Evolutionary conservation across 345 rosid species (phyloP).

Genomic region (Jatropha curcas): DNA sequence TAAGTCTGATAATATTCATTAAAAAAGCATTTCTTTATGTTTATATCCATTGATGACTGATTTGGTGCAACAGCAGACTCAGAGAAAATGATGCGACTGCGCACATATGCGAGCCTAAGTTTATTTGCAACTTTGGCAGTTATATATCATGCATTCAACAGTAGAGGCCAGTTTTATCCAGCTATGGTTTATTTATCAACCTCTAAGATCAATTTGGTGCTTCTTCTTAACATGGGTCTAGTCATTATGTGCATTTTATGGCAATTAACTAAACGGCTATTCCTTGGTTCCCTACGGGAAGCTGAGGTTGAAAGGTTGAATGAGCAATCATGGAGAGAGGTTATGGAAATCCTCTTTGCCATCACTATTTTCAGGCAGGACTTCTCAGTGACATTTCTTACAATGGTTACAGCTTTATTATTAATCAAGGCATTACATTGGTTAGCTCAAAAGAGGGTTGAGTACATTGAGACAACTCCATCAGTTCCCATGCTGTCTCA

Average conservation of each 20-base stretch:
- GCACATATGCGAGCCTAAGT: constrained; percentile 70
- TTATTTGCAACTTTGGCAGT: constrained; percentile 54
- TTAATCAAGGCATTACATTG: constrained; percentile 86
- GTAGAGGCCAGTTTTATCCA: constrained; percentile 88
- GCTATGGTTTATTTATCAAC: constrained; percentile 82
- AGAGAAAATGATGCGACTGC: constrained; percentile 66
- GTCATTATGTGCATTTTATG: constrained; percentile 74
- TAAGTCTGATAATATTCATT: not conserved
- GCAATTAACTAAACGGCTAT: constrained; percentile 69
- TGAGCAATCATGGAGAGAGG: constrained; percentile 92
- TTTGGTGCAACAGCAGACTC: not conserved
- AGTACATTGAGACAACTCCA: constrained; percentile 94
- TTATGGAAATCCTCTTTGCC: constrained; percentile 94
- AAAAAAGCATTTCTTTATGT: not conserved
- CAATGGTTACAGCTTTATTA: constrained; percentile 79
- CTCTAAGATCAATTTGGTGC: constrained; percentile 75
- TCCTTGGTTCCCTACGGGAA: constrained; percentile 92
- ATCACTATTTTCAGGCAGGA: constrained; percentile 92
- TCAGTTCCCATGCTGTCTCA: constrained; percentile 70
- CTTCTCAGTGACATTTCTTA: constrained; percentile 71
- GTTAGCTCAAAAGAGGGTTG: constrained; percentile 96
- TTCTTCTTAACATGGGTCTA: constrained; percentile 87
- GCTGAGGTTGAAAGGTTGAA: constrained; percentile 93
- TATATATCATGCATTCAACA: constrained; percentile 78
- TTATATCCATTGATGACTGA: not conserved